Evolutionary conservation across 2,329 filamentous ascomycete genomes (phyloP).

Genomic region (Camillea tinctor): DNA sequence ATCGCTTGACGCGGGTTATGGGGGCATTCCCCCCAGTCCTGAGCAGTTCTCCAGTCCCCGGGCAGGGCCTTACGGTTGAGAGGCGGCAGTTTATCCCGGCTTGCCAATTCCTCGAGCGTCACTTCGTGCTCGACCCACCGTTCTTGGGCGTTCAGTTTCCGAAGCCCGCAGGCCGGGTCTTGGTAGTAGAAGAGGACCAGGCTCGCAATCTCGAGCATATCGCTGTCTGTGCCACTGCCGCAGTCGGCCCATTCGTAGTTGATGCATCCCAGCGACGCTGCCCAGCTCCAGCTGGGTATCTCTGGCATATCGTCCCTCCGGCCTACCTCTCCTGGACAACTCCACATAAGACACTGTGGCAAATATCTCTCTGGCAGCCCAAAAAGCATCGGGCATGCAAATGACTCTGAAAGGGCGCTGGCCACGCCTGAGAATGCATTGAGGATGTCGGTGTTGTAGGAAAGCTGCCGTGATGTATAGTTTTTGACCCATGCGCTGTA

Average conservation of each 20-base stretch:
- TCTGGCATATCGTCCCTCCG: slow-evolving; percentile 1
- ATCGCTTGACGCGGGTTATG: slow-evolving; percentile 10
- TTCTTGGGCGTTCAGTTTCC: slow-evolving; percentile 9
- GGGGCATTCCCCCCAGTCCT: slow-evolving; percentile 9
- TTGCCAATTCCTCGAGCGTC: slow-evolving; percentile 5
- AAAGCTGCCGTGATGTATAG: slow-evolving; percentile 11
- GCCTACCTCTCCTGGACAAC: not conserved
- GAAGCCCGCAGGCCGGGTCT: slow-evolving; percentile 2
- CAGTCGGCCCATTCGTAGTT: no score
- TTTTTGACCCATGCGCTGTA: slow-evolving; percentile 13
- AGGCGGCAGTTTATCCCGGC: not conserved
- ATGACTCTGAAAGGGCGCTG: slow-evolving; percentile 2
- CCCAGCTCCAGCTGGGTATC: slow-evolving; percentile 16
- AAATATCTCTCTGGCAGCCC: slow-evolving; percentile 15
- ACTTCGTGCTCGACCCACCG: slow-evolving; percentile 5
- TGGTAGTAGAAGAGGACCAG: slow-evolving; percentile 10
- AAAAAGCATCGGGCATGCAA: slow-evolving; percentile 4
- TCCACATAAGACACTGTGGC: slow-evolving; percentile 11
- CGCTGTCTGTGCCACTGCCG: not conserved
- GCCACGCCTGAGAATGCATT: slow-evolving; percentile 13
- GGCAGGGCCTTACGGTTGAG: not conserved
- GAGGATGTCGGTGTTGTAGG: slow-evolving; percentile 7
- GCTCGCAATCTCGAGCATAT: slow-evolving; percentile 2
- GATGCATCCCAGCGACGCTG: slow-evolving; percentile 4
- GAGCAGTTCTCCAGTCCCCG: slow-evolving; percentile 3